phyloP scores from a whole-genome alignment of 495 filamentous ascomycete species.

The Penicillium arizonense region DNA sequence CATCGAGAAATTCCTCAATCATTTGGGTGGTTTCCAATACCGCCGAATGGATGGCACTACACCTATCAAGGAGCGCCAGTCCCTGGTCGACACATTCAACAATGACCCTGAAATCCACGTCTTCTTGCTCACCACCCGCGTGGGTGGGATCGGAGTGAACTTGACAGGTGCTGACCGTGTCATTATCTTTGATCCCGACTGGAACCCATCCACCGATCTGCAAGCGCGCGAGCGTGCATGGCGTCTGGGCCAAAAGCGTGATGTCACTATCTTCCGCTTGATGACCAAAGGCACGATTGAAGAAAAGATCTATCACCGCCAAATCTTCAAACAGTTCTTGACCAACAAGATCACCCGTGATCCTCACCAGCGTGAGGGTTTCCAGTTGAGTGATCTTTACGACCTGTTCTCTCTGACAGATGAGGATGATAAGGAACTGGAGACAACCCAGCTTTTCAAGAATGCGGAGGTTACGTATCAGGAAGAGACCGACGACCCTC shows the following conservation, averaged over 20 bases:
- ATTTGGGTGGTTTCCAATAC: constrained; percentile 68
- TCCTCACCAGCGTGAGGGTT: constrained; percentile 82
- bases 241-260: constrained; percentile 90
- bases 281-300: constrained; percentile 98
- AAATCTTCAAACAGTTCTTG: constrained; percentile 96
- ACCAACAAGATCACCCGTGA: constrained; percentile 93
- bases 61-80: constrained; percentile 75
- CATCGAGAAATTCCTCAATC: constrained; percentile 72
- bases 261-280: constrained; percentile 90
- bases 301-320: constrained; percentile 97
- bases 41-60: constrained; percentile 93
- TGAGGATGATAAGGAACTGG: constrained; percentile 66
- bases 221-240: constrained; percentile 96
- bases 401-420: constrained; percentile 83
- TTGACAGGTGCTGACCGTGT: constrained; percentile 92
- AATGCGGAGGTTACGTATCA: constrained; percentile 70
- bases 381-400: constrained; percentile 81
- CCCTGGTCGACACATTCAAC: constrained; percentile 90
- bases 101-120: constrained; percentile 73
- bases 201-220: constrained; percentile 92
- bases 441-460: constrained; percentile 82
- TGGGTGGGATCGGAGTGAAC: constrained; percentile 91
- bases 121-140: constrained; percentile 91
- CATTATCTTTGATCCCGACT: constrained; percentile 97
- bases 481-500: constrained; percentile 22